phyloP scores from a whole-genome alignment of 768 basidiomycete species.

The Arthromyces matolae region DNA sequence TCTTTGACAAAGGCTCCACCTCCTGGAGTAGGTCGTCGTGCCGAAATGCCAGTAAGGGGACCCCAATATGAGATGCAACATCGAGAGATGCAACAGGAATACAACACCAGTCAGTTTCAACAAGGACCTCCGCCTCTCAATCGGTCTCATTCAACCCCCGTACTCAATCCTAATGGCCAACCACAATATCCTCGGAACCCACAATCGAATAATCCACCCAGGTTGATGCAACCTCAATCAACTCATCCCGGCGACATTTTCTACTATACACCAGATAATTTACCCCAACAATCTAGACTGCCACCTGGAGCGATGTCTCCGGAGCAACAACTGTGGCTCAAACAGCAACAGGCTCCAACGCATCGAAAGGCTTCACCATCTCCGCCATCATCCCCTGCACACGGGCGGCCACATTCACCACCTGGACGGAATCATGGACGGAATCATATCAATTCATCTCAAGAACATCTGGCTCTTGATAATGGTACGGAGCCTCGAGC shows the following conservation, averaged over 20 bases:
- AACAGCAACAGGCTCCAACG: conserved; percentile 18
- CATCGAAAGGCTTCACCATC: conserved; percentile 29
- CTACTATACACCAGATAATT: conserved; percentile 33
- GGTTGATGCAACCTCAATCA: conserved; percentile 25
- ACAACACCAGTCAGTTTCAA: conserved; percentile 40
- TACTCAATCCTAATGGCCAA: conserved; percentile 24
- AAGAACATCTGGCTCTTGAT: conserved; percentile 27
- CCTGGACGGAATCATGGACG: conserved; percentile 33
- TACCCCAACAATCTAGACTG: conserved; percentile 36
- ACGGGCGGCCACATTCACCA: conserved; percentile 51
- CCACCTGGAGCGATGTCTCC: conserved; percentile 66
- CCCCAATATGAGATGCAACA: conserved; percentile 96
- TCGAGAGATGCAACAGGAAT: conserved; percentile 89
- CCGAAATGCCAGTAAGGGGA: conserved; percentile 83
- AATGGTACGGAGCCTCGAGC: conserved; percentile 31
- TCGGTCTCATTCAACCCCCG: conserved; percentile 23
- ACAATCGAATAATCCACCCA: conserved; percentile 23
- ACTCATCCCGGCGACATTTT: conserved; percentile 30
- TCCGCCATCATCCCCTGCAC: conserved; percentile 25
- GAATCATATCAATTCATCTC: conserved; percentile 31
- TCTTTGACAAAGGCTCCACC: conserved; percentile 66
- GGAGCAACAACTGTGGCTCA: conserved; percentile 31
- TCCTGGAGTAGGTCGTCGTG: conserved; percentile 52
- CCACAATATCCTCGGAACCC: conserved; percentile 26
- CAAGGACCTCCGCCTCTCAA: conserved; percentile 23